Conservation (phyloP, 441 rosid genomes). For the Erodium chrysanthum region DNA sequence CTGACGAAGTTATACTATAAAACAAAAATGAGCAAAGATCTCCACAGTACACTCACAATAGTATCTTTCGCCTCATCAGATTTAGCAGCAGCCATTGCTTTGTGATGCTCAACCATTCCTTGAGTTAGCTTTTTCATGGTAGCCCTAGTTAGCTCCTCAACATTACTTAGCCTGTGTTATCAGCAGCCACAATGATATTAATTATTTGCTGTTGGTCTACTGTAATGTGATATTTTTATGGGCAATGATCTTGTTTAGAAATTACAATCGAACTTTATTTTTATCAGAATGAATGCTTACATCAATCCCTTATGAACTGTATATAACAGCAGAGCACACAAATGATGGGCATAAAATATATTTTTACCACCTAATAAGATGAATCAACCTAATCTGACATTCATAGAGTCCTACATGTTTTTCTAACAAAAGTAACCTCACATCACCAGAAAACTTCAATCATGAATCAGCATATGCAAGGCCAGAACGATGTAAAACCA, state of each 20-base stretch:
- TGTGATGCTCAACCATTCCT: slow-evolving; percentile 88
- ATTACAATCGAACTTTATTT: not conserved
- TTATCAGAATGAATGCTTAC: not conserved
- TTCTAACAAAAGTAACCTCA: not conserved
- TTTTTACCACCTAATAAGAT: not conserved
- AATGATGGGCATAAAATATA: not conserved
- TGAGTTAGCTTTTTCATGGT: slow-evolving; percentile 89
- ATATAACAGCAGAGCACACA: not conserved
- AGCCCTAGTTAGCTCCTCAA: slow-evolving; percentile 87
- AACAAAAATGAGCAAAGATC: slow-evolving; percentile 1
- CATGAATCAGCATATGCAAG: not conserved
- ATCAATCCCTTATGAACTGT: not conserved
- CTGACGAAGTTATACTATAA: not conserved
- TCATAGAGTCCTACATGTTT: too few relatives aligned
- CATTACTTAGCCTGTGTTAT: slow-evolving; percentile 51
- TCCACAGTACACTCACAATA: slow-evolving; percentile 44
- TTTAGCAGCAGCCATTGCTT: slow-evolving; percentile 88
- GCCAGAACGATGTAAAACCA: not conserved
- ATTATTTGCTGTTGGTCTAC: not conserved
- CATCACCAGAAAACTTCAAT: not conserved
- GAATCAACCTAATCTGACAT: not conserved
- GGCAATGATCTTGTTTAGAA: not conserved
- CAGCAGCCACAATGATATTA: not conserved
- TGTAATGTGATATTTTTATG: not conserved
- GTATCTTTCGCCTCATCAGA: slow-evolving; percentile 73